Evolutionary conservation across 2,329 filamentous ascomycete species (phyloP).

Genomic region (Sporothrix euskadiensis): DNA sequence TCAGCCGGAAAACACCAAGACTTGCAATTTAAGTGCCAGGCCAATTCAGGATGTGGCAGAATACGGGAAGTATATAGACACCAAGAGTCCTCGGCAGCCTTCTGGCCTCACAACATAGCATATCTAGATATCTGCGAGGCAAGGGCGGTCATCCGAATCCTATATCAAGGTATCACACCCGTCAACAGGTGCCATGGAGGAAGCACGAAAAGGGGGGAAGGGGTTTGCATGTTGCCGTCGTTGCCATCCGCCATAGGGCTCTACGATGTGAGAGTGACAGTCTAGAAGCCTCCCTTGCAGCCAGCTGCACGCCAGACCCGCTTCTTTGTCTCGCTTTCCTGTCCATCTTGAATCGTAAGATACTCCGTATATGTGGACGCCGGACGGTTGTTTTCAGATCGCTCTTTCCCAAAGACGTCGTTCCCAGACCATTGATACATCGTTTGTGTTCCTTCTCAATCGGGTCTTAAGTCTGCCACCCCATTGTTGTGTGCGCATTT

Average conservation of each 20-base stretch:
- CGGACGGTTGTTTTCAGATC: not conserved
- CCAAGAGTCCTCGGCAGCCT: not conserved
- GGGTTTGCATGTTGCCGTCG: constrained; percentile 7
- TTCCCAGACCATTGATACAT: not conserved
- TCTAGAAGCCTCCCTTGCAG: constrained; percentile 20
- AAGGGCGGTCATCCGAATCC: not conserved
- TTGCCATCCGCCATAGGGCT: not conserved
- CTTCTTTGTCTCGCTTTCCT: constrained; percentile 14
- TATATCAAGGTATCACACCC: not conserved
- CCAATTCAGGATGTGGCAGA: not conserved
- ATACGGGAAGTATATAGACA: not conserved
- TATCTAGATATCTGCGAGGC: not conserved
- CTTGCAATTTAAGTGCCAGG: constrained; percentile 5
- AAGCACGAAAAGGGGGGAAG: constrained; percentile 4
- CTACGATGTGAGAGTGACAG: not conserved
- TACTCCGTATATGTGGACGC: not conserved
- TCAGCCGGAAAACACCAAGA: not conserved
- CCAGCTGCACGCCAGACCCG: constrained; percentile 9
- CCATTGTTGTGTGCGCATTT: not conserved
- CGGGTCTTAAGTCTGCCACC: not conserved
- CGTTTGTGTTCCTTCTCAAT: not conserved
- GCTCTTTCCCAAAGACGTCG: constrained; percentile 5
- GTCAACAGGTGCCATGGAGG: not conserved
- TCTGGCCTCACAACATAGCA: not conserved
- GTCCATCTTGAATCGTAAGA: not conserved